Evolutionary conservation across 2,329 filamentous ascomycete species (phyloP), one percentile per base, ranked within the genome.

Genomic region (Pseudogymnoascus sp.): DNA sequence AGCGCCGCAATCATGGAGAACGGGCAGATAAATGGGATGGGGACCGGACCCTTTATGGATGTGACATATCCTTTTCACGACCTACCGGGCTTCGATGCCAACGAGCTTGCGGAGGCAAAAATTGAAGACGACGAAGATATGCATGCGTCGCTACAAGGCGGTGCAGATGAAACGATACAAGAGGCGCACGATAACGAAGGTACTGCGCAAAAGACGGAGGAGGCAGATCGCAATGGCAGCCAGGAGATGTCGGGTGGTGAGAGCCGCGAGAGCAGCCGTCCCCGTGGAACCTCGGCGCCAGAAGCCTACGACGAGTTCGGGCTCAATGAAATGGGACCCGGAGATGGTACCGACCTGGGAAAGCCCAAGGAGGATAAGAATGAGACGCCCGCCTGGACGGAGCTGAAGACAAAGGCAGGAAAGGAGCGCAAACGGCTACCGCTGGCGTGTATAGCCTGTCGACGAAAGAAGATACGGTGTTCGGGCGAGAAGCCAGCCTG

Each of bases 401-500:
- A 93, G 71, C 78, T 92, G 65, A 93, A 93, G 74, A 93, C 89
- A 3, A 93, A 93, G 73, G 94, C 94, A 2, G 94, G 94, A 14
- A 99, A 97, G 74, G 94, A 97, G 73, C 84, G 94, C 59, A 97
- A 97, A 74, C 83, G 94, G 43, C 77, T 99, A 34, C 94, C 94
- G 2, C 79, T 97, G 59, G 94, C 94, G 14, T 99, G 94, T 72
- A 97, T 97, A 69, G 92, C 92, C 37, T 99, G 94, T 71, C 85
- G 94, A 34, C 83, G 94, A 69, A 99, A 99, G 78, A 99, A 99
- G 78, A 97, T 99, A 65, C 86, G 93, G 60, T 99, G 94, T 73
- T 97, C 93, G 0, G 94, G 94, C 62, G 94, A 97, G 77, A 97
- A 97, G 74, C 94, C 94, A 2, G 90, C 92, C 0, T 99, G 94